Conservation (phyloP, 1,284 basidiomycete species). For the Ustilago loliicola region DNA sequence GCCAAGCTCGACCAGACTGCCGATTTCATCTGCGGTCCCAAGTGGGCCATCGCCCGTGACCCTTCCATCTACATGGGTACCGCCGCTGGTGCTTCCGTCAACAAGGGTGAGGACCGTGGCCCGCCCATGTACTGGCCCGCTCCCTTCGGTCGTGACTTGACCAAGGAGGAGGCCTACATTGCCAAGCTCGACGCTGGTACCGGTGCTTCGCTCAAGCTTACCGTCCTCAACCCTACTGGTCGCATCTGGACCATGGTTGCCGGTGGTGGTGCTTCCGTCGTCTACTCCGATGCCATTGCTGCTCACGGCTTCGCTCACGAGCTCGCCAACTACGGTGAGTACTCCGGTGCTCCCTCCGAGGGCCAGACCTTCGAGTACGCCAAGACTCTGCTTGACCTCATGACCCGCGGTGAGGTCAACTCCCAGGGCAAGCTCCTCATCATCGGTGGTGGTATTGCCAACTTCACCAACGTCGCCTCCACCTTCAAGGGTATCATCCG, state of each 20-base stretch:
- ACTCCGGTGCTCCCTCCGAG: conserved; percentile 97
- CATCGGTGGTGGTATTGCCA: conserved; percentile 99
- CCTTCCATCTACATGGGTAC: conserved; percentile 78
- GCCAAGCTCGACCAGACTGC: conserved; percentile 98
- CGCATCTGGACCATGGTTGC: conserved; percentile 99
- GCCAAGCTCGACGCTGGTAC: conserved; percentile 97
- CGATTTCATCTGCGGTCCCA: conserved; percentile 96
- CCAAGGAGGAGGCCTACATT: conserved; percentile 99
- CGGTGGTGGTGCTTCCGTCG: conserved; percentile 82
- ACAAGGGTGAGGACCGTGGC: conserved; percentile 74
- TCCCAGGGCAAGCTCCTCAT: conserved; percentile 91
- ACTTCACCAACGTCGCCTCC: conserved; percentile 99
- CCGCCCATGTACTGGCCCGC: conserved; percentile 98
- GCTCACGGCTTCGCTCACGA: conserved; percentile 97
- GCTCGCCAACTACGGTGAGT: conserved; percentile 99
- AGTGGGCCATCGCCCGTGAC: conserved; percentile 98
- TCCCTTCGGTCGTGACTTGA: conserved; percentile 96
- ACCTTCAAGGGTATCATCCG: conserved; percentile 99
- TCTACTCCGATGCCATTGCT: conserved; percentile 91
- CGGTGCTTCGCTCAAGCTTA: conserved; percentile 97
- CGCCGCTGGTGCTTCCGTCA: conserved; percentile 71
- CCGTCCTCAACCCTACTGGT: conserved; percentile 92
- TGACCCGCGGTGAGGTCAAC: conserved; percentile 78
- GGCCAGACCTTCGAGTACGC: conserved; percentile 99
- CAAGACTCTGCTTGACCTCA: conserved; percentile 97